A percentile compares a stretch with the other conserved stretches of the same genome.
Conservation (phyloP, 148 eudicot species). For the Rhododendron ferrugineum region DNA sequence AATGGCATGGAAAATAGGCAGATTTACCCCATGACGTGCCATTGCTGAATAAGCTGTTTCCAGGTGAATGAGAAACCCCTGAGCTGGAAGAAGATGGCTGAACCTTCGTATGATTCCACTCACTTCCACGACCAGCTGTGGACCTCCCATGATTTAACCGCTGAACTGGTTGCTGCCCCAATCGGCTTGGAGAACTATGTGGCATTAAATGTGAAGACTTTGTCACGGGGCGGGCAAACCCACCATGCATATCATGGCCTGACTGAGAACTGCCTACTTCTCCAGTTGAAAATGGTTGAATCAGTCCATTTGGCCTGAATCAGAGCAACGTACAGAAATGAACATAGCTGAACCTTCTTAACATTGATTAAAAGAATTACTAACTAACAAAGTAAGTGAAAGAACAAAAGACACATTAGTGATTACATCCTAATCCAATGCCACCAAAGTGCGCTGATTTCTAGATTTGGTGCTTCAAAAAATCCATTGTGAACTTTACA, state of each 20-base stretch:
- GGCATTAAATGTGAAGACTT: constrained; percentile 42
- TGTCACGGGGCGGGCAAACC: constrained; percentile 43
- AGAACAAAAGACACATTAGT: neutral
- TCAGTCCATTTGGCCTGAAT: constrained; percentile 60
- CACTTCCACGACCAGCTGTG: constrained; percentile 38
- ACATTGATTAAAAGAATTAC: neutral
- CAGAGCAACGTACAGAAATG: constrained; percentile 9
- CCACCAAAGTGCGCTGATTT: neutral
- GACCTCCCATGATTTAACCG: constrained; percentile 56
- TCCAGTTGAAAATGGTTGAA: constrained; percentile 45
- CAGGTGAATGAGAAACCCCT: constrained; percentile 47
- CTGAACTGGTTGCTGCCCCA: constrained; percentile 67
- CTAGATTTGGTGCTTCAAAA: neutral
- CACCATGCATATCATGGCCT: constrained; percentile 38
- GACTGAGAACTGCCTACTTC: constrained; percentile 50
- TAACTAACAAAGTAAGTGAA: neutral
- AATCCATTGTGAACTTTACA: neutral
- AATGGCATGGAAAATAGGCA: neutral
- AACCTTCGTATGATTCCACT: constrained; percentile 49
- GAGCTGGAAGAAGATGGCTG: constrained; percentile 40
- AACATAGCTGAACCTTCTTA: constrained; percentile 1
- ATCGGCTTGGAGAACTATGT: constrained; percentile 64
- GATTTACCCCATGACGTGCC: constrained; percentile 52
- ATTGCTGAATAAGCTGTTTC: constrained; percentile 39
- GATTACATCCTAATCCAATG: neutral